Evolutionary conservation across 768 basidiomycete genomes (phyloP).

Genomic region (Phaeolepiota aurea): DNA sequence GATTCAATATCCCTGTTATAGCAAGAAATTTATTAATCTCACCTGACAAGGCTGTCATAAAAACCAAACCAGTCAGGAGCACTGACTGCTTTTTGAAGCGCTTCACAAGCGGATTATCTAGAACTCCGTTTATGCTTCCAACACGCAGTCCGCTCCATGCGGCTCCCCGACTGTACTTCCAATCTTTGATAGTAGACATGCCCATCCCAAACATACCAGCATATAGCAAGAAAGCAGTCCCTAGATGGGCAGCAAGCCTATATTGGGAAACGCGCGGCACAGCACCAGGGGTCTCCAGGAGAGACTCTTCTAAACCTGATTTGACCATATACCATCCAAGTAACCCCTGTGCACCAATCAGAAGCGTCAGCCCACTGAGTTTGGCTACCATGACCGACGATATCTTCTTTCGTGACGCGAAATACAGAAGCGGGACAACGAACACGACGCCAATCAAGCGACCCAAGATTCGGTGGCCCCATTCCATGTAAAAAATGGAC

Average conservation of each 20-base stretch:
- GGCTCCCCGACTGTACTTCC: conserved; percentile 55
- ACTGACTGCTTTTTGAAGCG: conserved; percentile 53
- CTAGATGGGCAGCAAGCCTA: conserved; percentile 88
- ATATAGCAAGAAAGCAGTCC: conserved; percentile 88
- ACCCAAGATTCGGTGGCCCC: conserved; percentile 90
- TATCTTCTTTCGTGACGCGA: conserved; percentile 62
- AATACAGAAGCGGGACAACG: conserved; percentile 79
- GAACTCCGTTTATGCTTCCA: conserved; percentile 31
- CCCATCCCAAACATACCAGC: conserved; percentile 86
- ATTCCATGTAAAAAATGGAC: conserved; percentile 97
- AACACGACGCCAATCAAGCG: conserved; percentile 80
- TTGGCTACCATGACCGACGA: conserved; percentile 51
- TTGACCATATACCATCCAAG: conserved; percentile 99
- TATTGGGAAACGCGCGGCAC: conserved; percentile 97
- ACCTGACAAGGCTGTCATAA: conserved; percentile 92
- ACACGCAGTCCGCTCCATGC: conserved; percentile 48
- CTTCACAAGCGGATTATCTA: conserved; percentile 49
- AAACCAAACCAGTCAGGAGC: conserved; percentile 68
- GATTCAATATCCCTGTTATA: neutral
- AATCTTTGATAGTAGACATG: conserved; percentile 69
- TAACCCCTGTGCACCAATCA: conserved; percentile 87
- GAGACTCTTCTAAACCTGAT: conserved; percentile 81
- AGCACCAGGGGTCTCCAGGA: conserved; percentile 72
- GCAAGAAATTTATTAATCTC: conserved; percentile 13
- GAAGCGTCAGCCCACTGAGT: conserved; percentile 62